Evolutionary conservation across 179 eudicot genomes (phyloP).

Genomic region (Carnegiea gigantea): DNA sequence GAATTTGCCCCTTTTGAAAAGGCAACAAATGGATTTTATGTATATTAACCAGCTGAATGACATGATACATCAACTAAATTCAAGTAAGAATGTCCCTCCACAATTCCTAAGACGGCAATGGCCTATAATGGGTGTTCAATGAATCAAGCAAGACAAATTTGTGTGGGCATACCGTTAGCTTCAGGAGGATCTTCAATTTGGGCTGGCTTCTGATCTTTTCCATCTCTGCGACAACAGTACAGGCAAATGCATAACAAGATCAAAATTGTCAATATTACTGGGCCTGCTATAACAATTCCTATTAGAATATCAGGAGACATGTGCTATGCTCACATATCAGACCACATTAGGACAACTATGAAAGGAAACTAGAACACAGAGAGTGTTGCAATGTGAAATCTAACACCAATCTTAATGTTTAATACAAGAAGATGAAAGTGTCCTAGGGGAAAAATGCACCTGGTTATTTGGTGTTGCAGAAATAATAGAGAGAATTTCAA

Average conservation of each 20-base stretch:
- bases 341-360: neutral
- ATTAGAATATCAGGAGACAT: conserved; percentile 32
- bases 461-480: too few species aligned
- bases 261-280: conserved; percentile 38
- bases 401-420: neutral
- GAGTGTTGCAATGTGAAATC: neutral
- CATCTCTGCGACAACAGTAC: conserved; percentile 31
- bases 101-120: too few species aligned
- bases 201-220: conserved; percentile 35
- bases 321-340: neutral
- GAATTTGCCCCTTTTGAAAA: neutral
- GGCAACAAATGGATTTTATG: neutral
- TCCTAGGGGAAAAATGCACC: neutral
- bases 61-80: too few species aligned
- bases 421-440: neutral
- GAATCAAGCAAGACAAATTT: too few species aligned
- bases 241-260: conserved; percentile 44
- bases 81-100: too few species aligned
- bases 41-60: neutral
- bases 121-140: too few species aligned
- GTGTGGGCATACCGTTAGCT: conserved; percentile 42
- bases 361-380: neutral
- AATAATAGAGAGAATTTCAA: neutral
- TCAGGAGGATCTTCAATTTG: conserved; percentile 29
- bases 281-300: conserved; percentile 60